Base-by-base conservation (phyloP, 805 yeast genomes). In the Hanseniaspora mollemarum region DNA sequence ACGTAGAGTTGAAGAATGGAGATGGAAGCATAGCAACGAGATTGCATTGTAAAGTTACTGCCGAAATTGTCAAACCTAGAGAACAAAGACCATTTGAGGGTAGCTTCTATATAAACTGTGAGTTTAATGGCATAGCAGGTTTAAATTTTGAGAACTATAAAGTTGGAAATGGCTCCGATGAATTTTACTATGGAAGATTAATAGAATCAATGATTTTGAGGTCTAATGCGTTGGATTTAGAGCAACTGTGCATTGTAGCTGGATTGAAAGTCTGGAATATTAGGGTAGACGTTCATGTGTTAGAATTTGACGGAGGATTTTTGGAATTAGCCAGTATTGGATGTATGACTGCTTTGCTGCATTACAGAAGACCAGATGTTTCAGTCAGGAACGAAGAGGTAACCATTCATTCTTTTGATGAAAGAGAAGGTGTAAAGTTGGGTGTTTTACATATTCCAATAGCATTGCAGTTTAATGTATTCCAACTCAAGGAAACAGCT, bases 11-110 rank as follows among this genome's bases (percentile, higher is more conserved):
- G 62, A 97, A 97, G 0, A 70, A 75, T 35, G 29, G 28, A 21
- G 49, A 45, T 25, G 49, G 43, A 16, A 28, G 25, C 3, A 22
- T 38, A 4, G 31, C 43, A 15, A 88, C 97, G 4, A 53, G 63
- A 53, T 63, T 65, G 0, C 66, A 63, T 35, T 61, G 65, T 21
- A 65, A 76, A 57, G 80, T 90, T 4, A 78, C 87, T 16, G 83
- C 94, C 10, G 81, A 78, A 48, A 79, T 92, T 13, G 73, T 77
- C 3, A 75, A 77, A 53, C 98, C 98, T 0, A 81, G 74, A 55
- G 95, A 87, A 45, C 94, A 88, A 57, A 73, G 95, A 50, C 96
- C 96, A 0, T 90, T 86, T 62, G 98, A 92, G 65, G 98, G 98
- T 1, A 60, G 83, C 3, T 87, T 92, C 62, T 71, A 75, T 22